These are phyloP conservation scores for Platismatia glauca DNA, from an alignment of 495 filamentous ascomycete genomes.

Conservation along the genomic window DNA sequence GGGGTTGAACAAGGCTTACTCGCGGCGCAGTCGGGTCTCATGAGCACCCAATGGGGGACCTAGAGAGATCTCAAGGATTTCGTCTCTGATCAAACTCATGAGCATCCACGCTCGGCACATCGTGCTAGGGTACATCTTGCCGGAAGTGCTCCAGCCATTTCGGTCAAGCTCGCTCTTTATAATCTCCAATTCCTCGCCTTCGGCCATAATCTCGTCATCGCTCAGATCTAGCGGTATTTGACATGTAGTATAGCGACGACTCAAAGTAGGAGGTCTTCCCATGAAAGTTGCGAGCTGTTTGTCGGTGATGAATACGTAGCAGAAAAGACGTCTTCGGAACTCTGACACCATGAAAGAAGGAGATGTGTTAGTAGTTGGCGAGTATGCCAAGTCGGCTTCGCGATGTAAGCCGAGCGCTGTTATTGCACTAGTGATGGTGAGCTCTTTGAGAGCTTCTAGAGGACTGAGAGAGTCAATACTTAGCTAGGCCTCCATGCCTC, in stretches of 20 bases:
- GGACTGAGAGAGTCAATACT: neutral
- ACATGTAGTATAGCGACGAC: constrained; percentile 45
- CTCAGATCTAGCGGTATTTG: constrained; percentile 49
- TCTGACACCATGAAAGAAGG: constrained; percentile 46
- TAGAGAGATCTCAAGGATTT: constrained; percentile 52
- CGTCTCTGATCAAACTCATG: constrained; percentile 43
- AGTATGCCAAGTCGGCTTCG: constrained; percentile 34
- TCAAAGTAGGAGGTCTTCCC: constrained; percentile 49
- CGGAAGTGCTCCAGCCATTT: constrained; percentile 46
- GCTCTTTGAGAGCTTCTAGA: neutral
- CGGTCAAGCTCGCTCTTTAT: constrained; percentile 39
- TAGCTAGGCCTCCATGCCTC: constrained; percentile 15
- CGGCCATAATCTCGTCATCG: constrained; percentile 42
- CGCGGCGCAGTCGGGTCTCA: constrained; percentile 27
- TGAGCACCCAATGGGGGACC: constrained; percentile 34
- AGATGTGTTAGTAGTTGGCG: constrained; percentile 11
- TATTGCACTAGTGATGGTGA: constrained; percentile 20
- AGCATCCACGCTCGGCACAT: constrained; percentile 42
- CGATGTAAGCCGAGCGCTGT: constrained; percentile 52
- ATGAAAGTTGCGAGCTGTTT: constrained; percentile 47
- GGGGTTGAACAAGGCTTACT: constrained; percentile 6
- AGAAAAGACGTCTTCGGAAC: constrained; percentile 44
- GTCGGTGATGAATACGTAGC: constrained; percentile 42
- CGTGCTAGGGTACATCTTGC: constrained; percentile 32
- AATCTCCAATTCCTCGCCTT: constrained; percentile 35